Conservation (phyloP, 441 rosid genomes). For the Caryocar brasiliense region DNA sequence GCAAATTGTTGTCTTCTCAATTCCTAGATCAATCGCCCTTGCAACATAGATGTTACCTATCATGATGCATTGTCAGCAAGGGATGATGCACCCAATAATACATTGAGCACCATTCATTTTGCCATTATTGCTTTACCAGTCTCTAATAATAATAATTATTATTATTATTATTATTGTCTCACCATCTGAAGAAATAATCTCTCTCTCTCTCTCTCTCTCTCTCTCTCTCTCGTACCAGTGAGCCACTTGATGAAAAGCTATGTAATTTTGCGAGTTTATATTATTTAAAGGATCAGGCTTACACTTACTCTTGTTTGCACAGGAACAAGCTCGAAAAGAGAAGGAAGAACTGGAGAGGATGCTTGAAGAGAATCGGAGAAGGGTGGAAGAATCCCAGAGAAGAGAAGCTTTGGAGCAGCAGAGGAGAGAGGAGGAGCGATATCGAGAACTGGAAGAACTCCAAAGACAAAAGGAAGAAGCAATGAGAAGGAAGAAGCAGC, state of each 20-base stretch:
- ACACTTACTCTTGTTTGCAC: constrained; percentile 12
- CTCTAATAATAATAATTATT: no score
- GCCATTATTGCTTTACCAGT: no score
- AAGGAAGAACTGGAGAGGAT: constrained; percentile 67
- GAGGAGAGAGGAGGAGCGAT: constrained; percentile 72
- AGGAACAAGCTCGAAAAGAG: constrained; percentile 66
- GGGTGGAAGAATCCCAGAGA: constrained; percentile 75
- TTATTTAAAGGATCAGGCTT: no score
- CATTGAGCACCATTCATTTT: no score
- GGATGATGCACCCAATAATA: no score
- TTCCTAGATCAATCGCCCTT: not conserved
- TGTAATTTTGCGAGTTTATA: no score
- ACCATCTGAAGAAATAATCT: no score
- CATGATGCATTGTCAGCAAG: not conserved
- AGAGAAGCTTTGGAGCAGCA: constrained; percentile 84
- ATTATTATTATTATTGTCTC: no score
- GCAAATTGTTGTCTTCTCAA: not conserved
- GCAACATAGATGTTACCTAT: not conserved
- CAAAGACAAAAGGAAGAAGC: constrained; percentile 82
- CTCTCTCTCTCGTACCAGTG: no score
- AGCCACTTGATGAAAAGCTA: no score
- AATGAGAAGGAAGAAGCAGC: constrained; percentile 65
- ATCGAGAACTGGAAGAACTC: constrained; percentile 65
- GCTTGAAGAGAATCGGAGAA: constrained; percentile 67
- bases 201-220: no score